These are phyloP conservation scores for Ogataea salicorniae DNA, from an alignment of 805 yeast species.

Conservation along the genomic window DNA sequence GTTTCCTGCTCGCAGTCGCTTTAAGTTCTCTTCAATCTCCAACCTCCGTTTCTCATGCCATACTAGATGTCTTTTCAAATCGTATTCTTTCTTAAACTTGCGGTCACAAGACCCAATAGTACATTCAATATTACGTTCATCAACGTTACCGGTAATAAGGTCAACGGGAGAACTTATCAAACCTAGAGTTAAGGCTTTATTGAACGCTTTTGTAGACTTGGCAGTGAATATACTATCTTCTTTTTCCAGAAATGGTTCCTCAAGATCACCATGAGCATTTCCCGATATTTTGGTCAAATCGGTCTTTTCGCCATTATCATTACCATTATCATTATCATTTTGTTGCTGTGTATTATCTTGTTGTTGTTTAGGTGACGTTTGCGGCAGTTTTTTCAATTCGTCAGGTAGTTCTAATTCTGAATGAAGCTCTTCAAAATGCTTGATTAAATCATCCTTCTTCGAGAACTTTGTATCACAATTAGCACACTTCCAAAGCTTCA, in stretches of 20 bases:
- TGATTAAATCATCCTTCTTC: constrained; percentile 50
- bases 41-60: constrained; percentile 41
- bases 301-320: background rate
- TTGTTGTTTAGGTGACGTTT: background rate
- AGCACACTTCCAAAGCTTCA: constrained; percentile 65
- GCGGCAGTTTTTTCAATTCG: constrained; percentile 3
- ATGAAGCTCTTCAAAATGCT: constrained; percentile 52
- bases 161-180: constrained; percentile 34
- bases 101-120: constrained; percentile 48
- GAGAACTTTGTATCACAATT: constrained; percentile 46
- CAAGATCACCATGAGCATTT: too few relatives aligned
- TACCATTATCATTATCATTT: constrained; percentile 1
- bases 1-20: background rate
- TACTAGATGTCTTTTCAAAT: constrained; percentile 42
- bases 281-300: background rate
- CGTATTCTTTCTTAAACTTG: constrained; percentile 45
- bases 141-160: constrained; percentile 34
- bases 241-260: too few relatives aligned
- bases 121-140: constrained; percentile 37
- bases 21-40: constrained; percentile 13
- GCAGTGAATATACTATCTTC: constrained; percentile 5
- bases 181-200: constrained; percentile 40
- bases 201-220: constrained; percentile 9
- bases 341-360: background rate
- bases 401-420: constrained; percentile 14